Conservation (phyloP, 1,284 basidiomycete species). For the Ustilago nuda region DNA sequence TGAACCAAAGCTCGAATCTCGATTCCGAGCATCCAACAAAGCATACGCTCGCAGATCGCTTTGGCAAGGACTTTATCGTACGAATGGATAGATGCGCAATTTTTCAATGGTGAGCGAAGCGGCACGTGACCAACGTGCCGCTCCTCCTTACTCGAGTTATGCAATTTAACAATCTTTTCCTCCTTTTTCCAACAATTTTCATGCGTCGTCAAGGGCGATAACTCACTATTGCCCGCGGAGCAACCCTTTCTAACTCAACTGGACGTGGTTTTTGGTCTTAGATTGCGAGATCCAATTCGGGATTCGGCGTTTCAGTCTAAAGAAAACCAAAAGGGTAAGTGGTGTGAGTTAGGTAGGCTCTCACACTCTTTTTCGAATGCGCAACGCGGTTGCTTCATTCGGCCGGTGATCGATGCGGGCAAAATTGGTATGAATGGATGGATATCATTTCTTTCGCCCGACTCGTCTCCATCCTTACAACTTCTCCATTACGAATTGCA, state of each 20-base stretch:
- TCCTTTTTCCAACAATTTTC: no score
- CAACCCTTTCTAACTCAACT: no score
- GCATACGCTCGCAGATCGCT: slow-evolving; percentile 8
- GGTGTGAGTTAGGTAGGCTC: neutral
- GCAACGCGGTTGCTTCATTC: slow-evolving; percentile 16
- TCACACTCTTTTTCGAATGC: no score
- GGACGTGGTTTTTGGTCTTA: neutral
- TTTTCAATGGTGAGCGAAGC: no score
- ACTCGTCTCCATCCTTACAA: slow-evolving; percentile 27
- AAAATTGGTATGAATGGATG: slow-evolving; percentile 9
- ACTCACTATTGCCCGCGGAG: no score
- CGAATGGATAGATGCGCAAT: no score
- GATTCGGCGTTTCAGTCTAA: neutral
- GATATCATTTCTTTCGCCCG: slow-evolving; percentile 44
- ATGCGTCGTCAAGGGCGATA: no score
- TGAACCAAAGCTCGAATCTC: neutral
- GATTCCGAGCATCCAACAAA: neutral
- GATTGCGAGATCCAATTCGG: neutral
- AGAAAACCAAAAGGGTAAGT: neutral
- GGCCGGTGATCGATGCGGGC: slow-evolving; percentile 48
- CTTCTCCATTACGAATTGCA: slow-evolving; percentile 46
- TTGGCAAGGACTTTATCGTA: neutral
- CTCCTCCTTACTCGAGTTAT: no score
- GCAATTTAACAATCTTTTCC: no score
- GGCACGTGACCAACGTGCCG: no score